Base-by-base conservation (phyloP, 2,329 filamentous ascomycete species). In the Exserohilum turcica region DNA sequence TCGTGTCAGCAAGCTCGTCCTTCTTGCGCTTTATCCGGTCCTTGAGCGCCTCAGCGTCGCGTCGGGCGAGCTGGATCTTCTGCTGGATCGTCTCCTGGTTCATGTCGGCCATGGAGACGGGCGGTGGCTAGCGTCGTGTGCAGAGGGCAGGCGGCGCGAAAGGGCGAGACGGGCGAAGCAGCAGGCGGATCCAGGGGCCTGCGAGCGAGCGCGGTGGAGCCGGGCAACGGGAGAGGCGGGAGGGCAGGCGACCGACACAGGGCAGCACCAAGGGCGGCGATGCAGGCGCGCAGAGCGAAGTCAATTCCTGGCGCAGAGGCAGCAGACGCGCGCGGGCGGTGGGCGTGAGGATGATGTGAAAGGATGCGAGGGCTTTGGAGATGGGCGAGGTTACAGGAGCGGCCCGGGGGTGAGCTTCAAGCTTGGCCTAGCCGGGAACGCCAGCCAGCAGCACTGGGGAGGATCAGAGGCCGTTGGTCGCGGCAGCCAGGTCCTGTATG, bases 1-100 rank as follows among this genome's bases (percentile, higher is more conserved):
- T 95, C 61, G 92, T 96, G 79, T 99, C 94, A 75, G 93, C 93
- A 68, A 99, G 86, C 80, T 97, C 94, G 85, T 99, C 94, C 89
- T 97, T 97, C 87, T 96, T 96, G 80, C 92, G 87, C 88, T 97
- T 97, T 86, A 97, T 97, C 78, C 91, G 89, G 77, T 97, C 93
- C 84, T 97, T 97, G 68, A 97, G 82, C 48, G 90, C 92, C 83
- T 97, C 94, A 70, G 94, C 94, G 84, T 99, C 94, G 82, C 94
- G 91, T 78, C 94, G 88, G 76, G 94, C 93, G 80, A 92, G 89
- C 84, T 97, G 93, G 86, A 97, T 96, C 77, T 77, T 79, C 73
- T 80, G 78, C 73, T 80, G 79, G 58, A 80, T 78, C 42, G 76
- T 78, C 63, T 80, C 79, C 60, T 78, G 77, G 63, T 75, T 80